Conservation (phyloP, 2,329 filamentous ascomycete species). For the Dactylellina cionopaga region DNA sequence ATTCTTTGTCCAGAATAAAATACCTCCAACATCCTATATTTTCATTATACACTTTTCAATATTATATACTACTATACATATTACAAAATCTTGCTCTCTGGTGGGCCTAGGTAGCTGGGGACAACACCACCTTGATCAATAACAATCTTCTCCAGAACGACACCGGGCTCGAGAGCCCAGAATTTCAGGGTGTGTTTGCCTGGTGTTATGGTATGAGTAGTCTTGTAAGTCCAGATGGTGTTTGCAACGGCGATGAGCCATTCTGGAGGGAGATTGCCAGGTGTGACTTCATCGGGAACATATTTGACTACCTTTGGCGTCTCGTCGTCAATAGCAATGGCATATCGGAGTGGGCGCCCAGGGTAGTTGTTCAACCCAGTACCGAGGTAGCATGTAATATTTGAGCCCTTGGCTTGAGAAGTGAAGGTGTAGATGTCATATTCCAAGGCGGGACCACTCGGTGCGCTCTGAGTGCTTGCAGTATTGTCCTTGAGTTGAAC, state of each 20-base stretch:
- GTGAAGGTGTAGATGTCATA: constrained; percentile 73
- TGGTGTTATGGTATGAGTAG: constrained; percentile 59
- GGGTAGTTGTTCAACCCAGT: constrained; percentile 67
- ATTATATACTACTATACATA: constrained; percentile 16
- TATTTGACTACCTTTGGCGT: constrained; percentile 61
- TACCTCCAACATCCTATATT: not conserved
- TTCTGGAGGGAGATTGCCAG: constrained; percentile 63
- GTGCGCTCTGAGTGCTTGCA: constrained; percentile 65
- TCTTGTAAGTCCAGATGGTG: constrained; percentile 65
- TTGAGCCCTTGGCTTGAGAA: constrained; percentile 62
- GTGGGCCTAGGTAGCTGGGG: constrained; percentile 59
- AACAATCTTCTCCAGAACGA: constrained; percentile 61
- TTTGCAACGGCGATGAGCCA: constrained; percentile 66
- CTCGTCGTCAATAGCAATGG: constrained; percentile 64
- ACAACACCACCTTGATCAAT: constrained; percentile 58
- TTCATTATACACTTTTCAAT: not conserved
- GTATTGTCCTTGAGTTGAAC: constrained; percentile 68
- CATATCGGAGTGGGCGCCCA: constrained; percentile 64
- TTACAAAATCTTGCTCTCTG: constrained; percentile 58
- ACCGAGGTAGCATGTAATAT: constrained; percentile 65
- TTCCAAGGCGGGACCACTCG: constrained; percentile 67
- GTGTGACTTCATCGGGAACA: constrained; percentile 60
- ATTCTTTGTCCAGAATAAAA: too few species aligned
- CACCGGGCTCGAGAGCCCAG: constrained; percentile 64
- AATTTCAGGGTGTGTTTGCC: constrained; percentile 63